phyloP scores from a whole-genome alignment of 306 rosid species.

The Glycine soja region DNA sequence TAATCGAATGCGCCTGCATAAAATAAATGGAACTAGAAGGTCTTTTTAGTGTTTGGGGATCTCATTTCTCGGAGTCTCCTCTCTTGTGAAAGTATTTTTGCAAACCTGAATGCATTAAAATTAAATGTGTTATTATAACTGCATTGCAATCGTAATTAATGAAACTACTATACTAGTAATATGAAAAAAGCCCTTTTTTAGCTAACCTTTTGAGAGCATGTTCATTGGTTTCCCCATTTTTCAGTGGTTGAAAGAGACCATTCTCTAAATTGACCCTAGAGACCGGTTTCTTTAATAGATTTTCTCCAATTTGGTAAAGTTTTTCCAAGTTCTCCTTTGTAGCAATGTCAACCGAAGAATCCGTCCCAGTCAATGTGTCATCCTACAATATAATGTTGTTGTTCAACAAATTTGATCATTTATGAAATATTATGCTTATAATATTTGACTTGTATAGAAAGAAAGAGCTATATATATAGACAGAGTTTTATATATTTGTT shows the following conservation, averaged over 20 bases:
- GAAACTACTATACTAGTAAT: too few species aligned
- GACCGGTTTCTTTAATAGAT: slow-evolving; percentile 48
- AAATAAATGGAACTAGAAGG: neutral
- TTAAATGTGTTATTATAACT: neutral
- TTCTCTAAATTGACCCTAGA: slow-evolving; percentile 57
- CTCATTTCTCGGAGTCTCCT: slow-evolving; percentile 58
- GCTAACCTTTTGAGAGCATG: slow-evolving; percentile 56
- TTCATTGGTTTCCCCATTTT: slow-evolving; percentile 52
- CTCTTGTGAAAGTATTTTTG: slow-evolving; percentile 69
- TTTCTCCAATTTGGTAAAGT: slow-evolving; percentile 46
- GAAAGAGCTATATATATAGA: neutral
- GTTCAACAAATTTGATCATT: neutral
- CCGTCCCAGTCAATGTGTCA: slow-evolving; percentile 52
- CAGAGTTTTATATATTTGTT: neutral
- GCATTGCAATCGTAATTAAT: too few species aligned
- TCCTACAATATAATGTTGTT: slow-evolving; percentile 43
- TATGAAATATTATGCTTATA: neutral
- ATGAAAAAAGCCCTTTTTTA: too few species aligned
- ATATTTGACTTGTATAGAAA: neutral
- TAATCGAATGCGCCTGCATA: neutral
- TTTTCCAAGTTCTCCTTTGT: slow-evolving; percentile 49
- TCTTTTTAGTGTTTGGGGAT: slow-evolving; percentile 57
- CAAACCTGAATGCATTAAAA: slow-evolving; percentile 52
- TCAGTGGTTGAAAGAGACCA: slow-evolving; percentile 42
- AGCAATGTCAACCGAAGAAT: slow-evolving; percentile 54